Evolutionary conservation across 2,329 filamentous ascomycete genomes (phyloP).

Genomic region (Podosphaera fusca): DNA sequence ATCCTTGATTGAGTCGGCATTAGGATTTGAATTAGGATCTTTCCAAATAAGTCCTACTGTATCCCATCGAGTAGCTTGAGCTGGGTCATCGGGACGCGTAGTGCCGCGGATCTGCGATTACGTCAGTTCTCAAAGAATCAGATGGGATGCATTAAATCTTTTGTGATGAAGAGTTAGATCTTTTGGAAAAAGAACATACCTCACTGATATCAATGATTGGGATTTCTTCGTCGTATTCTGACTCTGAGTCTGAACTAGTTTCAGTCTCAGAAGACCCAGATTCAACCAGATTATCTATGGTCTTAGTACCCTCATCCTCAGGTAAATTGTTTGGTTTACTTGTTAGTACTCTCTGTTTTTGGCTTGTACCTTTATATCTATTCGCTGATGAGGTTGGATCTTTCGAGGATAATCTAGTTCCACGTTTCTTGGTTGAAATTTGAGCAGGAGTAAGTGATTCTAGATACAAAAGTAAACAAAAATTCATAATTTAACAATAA

Average conservation of each 20-base stretch:
- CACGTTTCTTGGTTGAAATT: conserved; percentile 8
- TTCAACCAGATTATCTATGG: conserved; percentile 11
- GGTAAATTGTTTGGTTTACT: conserved; percentile 7
- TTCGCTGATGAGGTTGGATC: conserved; percentile 8
- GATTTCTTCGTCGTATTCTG: conserved; percentile 15
- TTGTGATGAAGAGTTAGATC: not conserved
- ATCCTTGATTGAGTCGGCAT: conserved; percentile 10
- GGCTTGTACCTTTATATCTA: conserved; percentile 13
- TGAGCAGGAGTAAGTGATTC: conserved; percentile 8
- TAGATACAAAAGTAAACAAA: conserved; percentile 8
- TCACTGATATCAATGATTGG: conserved; percentile 11
- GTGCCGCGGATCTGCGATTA: conserved; percentile 11
- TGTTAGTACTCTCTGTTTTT: conserved; percentile 6
- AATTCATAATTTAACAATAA: conserved; percentile 1
- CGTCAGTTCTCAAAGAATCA: conserved; percentile 1
- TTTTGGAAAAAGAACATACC: conserved; percentile 8
- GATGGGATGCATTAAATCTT: not conserved
- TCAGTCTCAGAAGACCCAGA: conserved; percentile 15
- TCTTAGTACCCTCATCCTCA: conserved; percentile 7
- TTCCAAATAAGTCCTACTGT: conserved; percentile 27
- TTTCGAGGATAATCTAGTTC: conserved; percentile 7
- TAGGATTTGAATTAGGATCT: conserved; percentile 15
- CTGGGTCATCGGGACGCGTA: conserved; percentile 20
- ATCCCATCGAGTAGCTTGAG: conserved; percentile 29
- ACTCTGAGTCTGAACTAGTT: conserved; percentile 15